A percentile compares a stretch with the other conserved stretches of the same genome.
Conservation (phyloP, 2,329 filamentous ascomycete species). For the Neodidymelliopsis sp. region DNA sequence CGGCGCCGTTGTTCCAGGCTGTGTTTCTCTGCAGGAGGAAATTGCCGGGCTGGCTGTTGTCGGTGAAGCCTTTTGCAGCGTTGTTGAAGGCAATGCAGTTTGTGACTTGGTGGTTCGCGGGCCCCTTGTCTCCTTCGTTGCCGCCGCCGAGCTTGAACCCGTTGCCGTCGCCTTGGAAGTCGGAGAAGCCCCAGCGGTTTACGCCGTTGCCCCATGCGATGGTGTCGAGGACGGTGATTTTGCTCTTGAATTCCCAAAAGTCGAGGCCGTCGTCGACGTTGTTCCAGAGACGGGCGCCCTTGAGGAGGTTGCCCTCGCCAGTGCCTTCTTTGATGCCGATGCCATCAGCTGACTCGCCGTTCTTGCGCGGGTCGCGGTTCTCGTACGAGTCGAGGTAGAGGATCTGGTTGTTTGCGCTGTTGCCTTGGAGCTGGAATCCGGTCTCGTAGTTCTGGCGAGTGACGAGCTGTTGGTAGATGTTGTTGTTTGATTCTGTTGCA, state of each 20-base stretch:
- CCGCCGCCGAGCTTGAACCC: conserved; percentile 57
- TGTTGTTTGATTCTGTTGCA: conserved; percentile 44
- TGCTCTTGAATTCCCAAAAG: conserved; percentile 54
- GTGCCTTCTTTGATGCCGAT: conserved; percentile 58
- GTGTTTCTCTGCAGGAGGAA: conserved; percentile 55
- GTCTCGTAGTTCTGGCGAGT: conserved; percentile 53
- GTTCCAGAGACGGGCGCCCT: conserved; percentile 58
- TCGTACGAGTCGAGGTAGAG: conserved; percentile 35
- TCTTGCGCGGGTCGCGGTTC: conserved; percentile 55
- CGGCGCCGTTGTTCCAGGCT: conserved; percentile 56
- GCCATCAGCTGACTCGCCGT: conserved; percentile 60
- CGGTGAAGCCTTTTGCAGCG: conserved; percentile 56
- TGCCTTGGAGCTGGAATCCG: conserved; percentile 50
- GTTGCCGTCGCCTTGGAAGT: conserved; percentile 58
- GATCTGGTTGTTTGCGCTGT: conserved; percentile 33
- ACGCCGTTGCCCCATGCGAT: conserved; percentile 58
- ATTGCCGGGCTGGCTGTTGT: conserved; percentile 55
- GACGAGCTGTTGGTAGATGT: conserved; percentile 48
- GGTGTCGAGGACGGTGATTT: conserved; percentile 55
- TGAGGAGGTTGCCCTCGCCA: conserved; percentile 56
- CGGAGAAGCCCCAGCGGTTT: conserved; percentile 54
- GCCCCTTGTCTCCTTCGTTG: conserved; percentile 39
- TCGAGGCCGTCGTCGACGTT: conserved; percentile 61
- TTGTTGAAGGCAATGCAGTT: conserved; percentile 58
- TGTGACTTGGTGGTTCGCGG: conserved; percentile 54